phyloP scores from a whole-genome alignment of 2,329 filamentous ascomycete genomes.

The Huntiella abstrusa region DNA sequence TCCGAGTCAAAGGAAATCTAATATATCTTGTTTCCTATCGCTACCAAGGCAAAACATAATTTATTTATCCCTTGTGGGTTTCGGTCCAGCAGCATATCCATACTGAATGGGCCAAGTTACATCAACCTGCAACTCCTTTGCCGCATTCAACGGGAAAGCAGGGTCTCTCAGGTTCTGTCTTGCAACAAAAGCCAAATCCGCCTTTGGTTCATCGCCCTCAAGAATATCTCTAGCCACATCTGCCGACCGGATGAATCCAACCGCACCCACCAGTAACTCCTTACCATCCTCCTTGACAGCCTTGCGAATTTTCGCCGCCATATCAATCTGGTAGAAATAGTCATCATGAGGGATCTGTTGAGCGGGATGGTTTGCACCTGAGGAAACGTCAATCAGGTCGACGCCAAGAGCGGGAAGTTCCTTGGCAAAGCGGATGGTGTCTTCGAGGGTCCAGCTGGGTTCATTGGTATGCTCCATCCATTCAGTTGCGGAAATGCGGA shows the following conservation, averaged over 20 bases:
- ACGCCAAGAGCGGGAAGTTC: slow-evolving; percentile 54
- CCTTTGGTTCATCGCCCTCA: slow-evolving; percentile 29
- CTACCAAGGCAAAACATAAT: too few species aligned
- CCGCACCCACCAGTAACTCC: slow-evolving; percentile 47
- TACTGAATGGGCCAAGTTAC: slow-evolving; percentile 58
- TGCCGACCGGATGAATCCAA: slow-evolving; percentile 54
- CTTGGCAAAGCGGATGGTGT: slow-evolving; percentile 34
- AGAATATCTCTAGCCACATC: slow-evolving; percentile 43
- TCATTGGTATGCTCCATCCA: slow-evolving; percentile 34
- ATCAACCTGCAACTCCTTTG: slow-evolving; percentile 50
- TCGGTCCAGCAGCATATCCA: slow-evolving; percentile 2
- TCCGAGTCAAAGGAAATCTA: too few species aligned
- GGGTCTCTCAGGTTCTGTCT: slow-evolving; percentile 70
- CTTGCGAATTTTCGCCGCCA: slow-evolving; percentile 53
- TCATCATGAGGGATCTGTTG: slow-evolving; percentile 43
- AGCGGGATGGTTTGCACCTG: slow-evolving; percentile 46
- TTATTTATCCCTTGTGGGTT: too few species aligned
- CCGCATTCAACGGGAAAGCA: slow-evolving; percentile 54
- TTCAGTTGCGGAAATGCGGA: slow-evolving; percentile 43
- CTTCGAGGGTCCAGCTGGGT: slow-evolving; percentile 47
- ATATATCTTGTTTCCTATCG: too few species aligned
- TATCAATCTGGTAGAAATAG: slow-evolving; percentile 54
- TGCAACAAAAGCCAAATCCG: slow-evolving; percentile 56
- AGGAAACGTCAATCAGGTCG: slow-evolving; percentile 68
- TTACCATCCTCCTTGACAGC: slow-evolving; percentile 32